Base-by-base conservation (phyloP, 1,284 basidiomycete species). In the Athelia sp. region DNA sequence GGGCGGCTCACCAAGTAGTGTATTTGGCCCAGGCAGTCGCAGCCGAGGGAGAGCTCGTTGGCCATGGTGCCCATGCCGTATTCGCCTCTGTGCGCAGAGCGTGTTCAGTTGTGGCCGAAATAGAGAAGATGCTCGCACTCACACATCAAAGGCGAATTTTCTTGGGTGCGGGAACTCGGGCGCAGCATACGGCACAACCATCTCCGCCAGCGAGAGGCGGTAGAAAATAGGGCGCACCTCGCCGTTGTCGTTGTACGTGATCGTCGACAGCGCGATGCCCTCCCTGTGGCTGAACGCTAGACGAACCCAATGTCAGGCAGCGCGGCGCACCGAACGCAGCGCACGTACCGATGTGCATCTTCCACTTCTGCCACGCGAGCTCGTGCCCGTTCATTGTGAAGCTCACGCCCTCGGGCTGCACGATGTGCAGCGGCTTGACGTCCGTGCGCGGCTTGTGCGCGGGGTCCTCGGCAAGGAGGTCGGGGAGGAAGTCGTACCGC, bases 321-420 rank as follows among this genome's bases (percentile, higher is more conserved):
- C 15, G 15, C 36, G 6, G 36, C 36, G 6, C 8, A 17, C 15
- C 35, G 32, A 22, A 23, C 17, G 18, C 3, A 14, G n/a, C 14
- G 29, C 42, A 65, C 73, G 52, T 52, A 82, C 88, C 80, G 49
- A 95, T 75, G 63, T 95, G 93, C 84, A 95, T 89, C 66, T 87
- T 91, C 92, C 93, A 96, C 59, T 93, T 93, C 62, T 95, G 92
- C 93, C 93, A 96, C 61, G 88, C 84, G 11, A 95, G 63, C n/a
- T 81, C 78, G 57, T 92, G 71, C 0, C 92, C 93, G 46, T 84
- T 76, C 65, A 96, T 76, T 63, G 76, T 87, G 75, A 96, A 97
- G 57, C 87, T 90, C 9, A 95, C 91, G 40, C 94, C 94, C 54
- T 96, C 88, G 1, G 93, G 93, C 67, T 98, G 95, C 1, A 87